Conservation (phyloP, 768 basidiomycete genomes). For the Tubosaeta sp. region DNA sequence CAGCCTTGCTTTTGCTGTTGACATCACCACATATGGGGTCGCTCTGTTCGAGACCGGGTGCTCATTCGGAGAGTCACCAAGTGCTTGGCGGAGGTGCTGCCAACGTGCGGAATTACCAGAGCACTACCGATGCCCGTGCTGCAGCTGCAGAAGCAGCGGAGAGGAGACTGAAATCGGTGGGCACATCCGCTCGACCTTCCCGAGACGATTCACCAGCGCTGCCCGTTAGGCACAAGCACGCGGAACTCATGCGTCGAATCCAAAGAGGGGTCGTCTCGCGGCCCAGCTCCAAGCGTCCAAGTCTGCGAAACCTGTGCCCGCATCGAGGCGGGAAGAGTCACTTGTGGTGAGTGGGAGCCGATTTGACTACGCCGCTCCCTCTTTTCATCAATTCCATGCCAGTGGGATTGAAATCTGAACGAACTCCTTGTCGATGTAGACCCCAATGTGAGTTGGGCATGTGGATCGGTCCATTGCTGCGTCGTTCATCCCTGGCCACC, state of each 20-base stretch:
- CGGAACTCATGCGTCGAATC: conserved; percentile 42
- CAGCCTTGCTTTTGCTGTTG: not conserved
- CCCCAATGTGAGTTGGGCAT: conserved; percentile 22
- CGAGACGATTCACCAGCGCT: conserved; percentile 21
- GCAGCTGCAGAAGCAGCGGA: conserved; percentile 64
- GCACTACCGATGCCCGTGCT: conserved; percentile 41
- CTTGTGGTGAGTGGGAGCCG: conserved; percentile 41
- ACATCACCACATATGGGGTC: conserved; percentile 43
- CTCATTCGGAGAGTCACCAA: conserved; percentile 44
- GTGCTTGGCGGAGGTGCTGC: conserved; percentile 41
- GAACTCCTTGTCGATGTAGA: conserved; percentile 17
- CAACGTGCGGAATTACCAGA: conserved; percentile 19
- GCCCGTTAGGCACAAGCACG: conserved; percentile 36
- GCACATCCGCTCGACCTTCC: conserved; percentile 23
- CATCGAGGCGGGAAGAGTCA: conserved; percentile 36
- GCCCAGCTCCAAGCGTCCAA: conserved; percentile 40
- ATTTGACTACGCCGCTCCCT: conserved; percentile 13
- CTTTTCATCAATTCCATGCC: conserved; percentile 28
- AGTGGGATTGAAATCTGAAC: conserved; percentile 42
- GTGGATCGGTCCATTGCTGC: conserved; percentile 18
- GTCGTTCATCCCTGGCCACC: conserved; percentile 26
- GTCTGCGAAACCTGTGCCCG: conserved; percentile 33
- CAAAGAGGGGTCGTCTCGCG: conserved; percentile 42
- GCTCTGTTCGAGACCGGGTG: conserved; percentile 49
- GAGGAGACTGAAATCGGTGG: conserved; percentile 52